Base-by-base conservation (phyloP, 1,139 yeast species). In the Pneumocystis jirovecii region DNA sequence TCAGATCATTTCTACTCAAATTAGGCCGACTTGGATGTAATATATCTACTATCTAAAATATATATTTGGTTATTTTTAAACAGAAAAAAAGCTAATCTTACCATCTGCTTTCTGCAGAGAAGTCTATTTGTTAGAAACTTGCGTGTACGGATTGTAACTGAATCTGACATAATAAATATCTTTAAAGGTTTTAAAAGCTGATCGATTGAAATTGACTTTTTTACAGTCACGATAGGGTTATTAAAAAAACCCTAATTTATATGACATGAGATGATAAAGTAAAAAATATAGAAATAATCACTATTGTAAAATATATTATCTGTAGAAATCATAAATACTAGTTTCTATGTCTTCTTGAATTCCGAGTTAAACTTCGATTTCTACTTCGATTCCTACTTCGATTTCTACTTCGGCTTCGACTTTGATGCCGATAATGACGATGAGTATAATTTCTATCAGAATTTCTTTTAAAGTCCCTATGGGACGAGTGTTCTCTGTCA, bases 11-110 rank as follows among this genome's bases (percentile, higher is more conserved):
- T 89, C 93, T 93, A 80, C 98, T 86, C 79, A 93, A 96, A 83
- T 93, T 93, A 76, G 98, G 95, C 83, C 91, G 88, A 93, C 89
- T 89, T 84, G 98, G 98, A 87, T 95, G 99, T 80, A 91, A 85
- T 77, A 95, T 96, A 83, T 95, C 99, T 79, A 95, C 85, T 83
- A 29, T 12, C 57, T 44, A 19, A 44, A 35, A 29, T 35, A 34
- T 61, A n/a, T 19, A 10, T 35, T 19, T 34, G 19, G 5, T 37
- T 6, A 19, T 37, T n/a, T 34, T 8, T 10, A 3, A 12, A 12
- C 25, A 44, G 21, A 39, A 42, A 42, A 42, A 29, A 15, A 40
- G 5, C 4, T 1, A 21, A 50, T 7, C 45, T 8, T 56, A 95
- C 98, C 81, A 95, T 93, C 85, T 95, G 99, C 85, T 96, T 91